Percentiles rank a stretch among this genome's conserved stretches.
Evolutionary conservation across 2,329 filamentous ascomycete species (phyloP).

Genomic region (Aschersonia sp.): DNA sequence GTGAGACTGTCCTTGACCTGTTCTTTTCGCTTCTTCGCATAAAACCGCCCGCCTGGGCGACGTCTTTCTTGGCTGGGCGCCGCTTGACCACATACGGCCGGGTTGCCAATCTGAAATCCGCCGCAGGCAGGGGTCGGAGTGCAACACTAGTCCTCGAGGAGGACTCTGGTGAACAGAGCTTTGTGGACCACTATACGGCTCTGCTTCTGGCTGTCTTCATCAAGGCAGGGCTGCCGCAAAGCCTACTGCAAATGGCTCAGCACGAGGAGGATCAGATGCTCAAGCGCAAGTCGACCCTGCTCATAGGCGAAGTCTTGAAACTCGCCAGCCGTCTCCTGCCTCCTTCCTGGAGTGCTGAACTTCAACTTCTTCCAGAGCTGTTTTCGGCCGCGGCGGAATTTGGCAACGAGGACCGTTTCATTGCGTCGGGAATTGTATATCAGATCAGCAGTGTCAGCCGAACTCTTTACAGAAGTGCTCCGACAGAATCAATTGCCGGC

Average conservation of each 20-base stretch:
- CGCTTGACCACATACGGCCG: slow-evolving; percentile 93
- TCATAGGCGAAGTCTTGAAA: slow-evolving; percentile 84
- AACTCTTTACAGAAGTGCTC: slow-evolving; percentile 70
- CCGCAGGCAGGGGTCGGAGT: slow-evolving; percentile 32
- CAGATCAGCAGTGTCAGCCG: slow-evolving; percentile 96
- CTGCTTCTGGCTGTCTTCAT: slow-evolving; percentile 76
- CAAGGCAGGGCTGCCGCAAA: slow-evolving; percentile 57
- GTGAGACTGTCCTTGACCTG: slow-evolving; percentile 75
- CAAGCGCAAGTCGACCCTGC: slow-evolving; percentile 75
- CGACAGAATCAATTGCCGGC: slow-evolving; percentile 25
- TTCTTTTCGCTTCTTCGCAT: slow-evolving; percentile 71
- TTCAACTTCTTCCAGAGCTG: slow-evolving; percentile 80
- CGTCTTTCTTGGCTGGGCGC: slow-evolving; percentile 83
- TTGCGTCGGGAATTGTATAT: slow-evolving; percentile 83
- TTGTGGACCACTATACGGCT: slow-evolving; percentile 89
- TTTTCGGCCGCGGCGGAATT: slow-evolving; percentile 65
- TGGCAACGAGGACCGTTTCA: slow-evolving; percentile 55
- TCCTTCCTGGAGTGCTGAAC: slow-evolving; percentile 61
- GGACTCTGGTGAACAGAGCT: slow-evolving; percentile 59
- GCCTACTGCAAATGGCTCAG: slow-evolving; percentile 49
- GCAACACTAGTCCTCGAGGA: slow-evolving; percentile 45
- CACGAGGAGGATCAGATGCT: slow-evolving; percentile 54
- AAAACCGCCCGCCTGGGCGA: slow-evolving; percentile 84
- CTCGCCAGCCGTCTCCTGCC: slow-evolving; percentile 78
- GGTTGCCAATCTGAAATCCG: slow-evolving; percentile 67